These are phyloP conservation scores for Setaria viridis DNA, from an alignment of 202 grass and related monocot genomes.

Conservation along the genomic window DNA sequence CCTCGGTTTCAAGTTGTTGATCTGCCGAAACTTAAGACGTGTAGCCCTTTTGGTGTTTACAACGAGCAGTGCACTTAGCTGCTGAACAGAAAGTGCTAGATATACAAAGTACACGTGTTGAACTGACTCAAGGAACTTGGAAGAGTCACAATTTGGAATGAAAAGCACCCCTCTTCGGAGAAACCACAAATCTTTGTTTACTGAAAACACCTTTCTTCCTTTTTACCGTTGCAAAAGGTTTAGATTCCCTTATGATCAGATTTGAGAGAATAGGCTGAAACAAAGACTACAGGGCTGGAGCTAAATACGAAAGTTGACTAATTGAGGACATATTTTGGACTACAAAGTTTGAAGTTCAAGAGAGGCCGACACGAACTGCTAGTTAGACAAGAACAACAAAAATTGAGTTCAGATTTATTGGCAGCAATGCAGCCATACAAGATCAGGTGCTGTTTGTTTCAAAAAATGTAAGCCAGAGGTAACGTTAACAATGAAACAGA, in stretches of 20 bases:
- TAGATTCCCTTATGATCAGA: neutral
- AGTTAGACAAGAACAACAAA: neutral
- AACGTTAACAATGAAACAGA: too few relatives aligned
- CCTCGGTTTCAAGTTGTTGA: neutral
- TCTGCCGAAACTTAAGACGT: neutral
- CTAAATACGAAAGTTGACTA: neutral
- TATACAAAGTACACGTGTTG: conserved; percentile 5
- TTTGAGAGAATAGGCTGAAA: neutral
- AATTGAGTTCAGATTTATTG: conserved; percentile 41
- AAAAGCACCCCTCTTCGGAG: neutral
- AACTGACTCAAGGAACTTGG: neutral
- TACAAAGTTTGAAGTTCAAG: neutral
- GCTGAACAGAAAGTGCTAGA: neutral
- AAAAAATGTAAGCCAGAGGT: too few relatives aligned
- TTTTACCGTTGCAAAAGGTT: neutral
- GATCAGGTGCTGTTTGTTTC: neutral
- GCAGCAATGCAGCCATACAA: neutral
- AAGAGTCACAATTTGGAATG: neutral
- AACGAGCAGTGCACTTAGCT: neutral
- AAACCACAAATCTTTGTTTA: neutral
- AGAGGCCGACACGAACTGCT: neutral
- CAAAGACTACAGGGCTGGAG: neutral
- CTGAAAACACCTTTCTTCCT: neutral
- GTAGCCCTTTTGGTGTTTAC: neutral
- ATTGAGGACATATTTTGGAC: neutral